Conservation (phyloP, 805 yeast species). For the Zygoascus ofunaensis region DNA sequence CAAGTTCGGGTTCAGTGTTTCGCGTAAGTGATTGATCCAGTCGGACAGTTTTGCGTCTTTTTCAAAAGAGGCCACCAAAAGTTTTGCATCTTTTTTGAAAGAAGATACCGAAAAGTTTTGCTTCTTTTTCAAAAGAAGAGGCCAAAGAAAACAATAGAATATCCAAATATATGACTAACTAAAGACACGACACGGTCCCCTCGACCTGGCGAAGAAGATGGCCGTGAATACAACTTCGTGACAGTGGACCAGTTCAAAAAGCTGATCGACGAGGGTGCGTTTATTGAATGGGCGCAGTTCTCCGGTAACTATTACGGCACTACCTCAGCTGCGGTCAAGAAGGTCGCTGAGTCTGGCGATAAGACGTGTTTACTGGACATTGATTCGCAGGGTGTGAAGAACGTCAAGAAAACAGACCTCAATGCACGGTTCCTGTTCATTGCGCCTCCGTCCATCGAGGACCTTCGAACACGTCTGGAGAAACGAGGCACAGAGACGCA, state of each 20-base stretch:
- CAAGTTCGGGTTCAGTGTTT: conserved; percentile 86
- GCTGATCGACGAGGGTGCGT: conserved; percentile 63
- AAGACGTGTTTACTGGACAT: conserved; percentile 87
- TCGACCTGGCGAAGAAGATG: conserved; percentile 83
- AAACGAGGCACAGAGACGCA: conserved; percentile 93
- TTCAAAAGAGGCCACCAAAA: too few species aligned
- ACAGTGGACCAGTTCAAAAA: conserved; percentile 71
- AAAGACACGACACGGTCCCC: conserved; percentile 81
- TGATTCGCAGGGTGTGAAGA: conserved; percentile 98
- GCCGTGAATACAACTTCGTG: conserved; percentile 81
- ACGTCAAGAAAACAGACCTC: conserved; percentile 73
- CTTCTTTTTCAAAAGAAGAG: too few species aligned
- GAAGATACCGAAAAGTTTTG: too few species aligned
- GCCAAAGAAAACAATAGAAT: too few species aligned
- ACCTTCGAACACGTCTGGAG: conserved; percentile 60
- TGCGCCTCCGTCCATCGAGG: conserved; percentile 87
- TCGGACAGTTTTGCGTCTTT: too few species aligned
- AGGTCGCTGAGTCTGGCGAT: conserved; percentile 47
- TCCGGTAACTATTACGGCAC: conserved; percentile 98
- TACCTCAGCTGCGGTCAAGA: conserved; percentile 72
- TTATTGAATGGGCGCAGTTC: conserved; percentile 97
- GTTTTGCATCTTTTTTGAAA: too few species aligned
- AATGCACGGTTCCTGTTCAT: conserved; percentile 80
- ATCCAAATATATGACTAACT: not conserved
- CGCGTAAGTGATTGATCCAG: too few species aligned